Conservation (phyloP, 2,329 filamentous ascomycete genomes). For the Elsinoe perseae region DNA sequence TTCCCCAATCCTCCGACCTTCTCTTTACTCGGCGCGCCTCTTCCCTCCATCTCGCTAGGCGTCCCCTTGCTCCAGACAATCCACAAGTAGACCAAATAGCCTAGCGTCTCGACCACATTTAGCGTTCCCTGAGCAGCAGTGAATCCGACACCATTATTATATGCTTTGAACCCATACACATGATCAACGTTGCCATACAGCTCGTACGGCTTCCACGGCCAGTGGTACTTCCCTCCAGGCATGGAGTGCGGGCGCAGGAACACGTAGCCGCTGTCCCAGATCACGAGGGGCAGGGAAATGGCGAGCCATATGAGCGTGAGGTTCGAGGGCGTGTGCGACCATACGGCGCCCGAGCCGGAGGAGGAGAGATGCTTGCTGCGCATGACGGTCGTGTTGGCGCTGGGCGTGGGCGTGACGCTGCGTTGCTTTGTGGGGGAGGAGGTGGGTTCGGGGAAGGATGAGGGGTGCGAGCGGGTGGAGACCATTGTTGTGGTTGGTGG, state of each 20-base stretch:
- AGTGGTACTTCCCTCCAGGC: slow-evolving; percentile 65
- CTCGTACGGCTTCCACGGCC: slow-evolving; percentile 67
- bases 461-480: slow-evolving; percentile 48
- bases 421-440: slow-evolving; percentile 20
- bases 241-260: slow-evolving; percentile 73
- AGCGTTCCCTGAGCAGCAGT: slow-evolving; percentile 64
- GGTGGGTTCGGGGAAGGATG: slow-evolving; percentile 38
- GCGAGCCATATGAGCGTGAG: slow-evolving; percentile 62
- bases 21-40: slow-evolving; percentile 35
- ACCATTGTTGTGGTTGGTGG: slow-evolving; percentile 38
- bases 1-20: slow-evolving; percentile 40
- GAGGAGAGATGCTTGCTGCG: background rate
- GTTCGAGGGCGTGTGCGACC: slow-evolving; percentile 55
- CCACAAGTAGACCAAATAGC: slow-evolving; percentile 57
- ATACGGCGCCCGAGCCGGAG: slow-evolving; percentile 25
- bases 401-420: slow-evolving; percentile 10
- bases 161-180: slow-evolving; percentile 72
- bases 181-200: slow-evolving; percentile 75
- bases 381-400: slow-evolving; percentile 10
- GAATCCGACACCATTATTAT: slow-evolving; percentile 62
- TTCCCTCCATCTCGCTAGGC: slow-evolving; percentile 27
- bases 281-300: slow-evolving; percentile 66
- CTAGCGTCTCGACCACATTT: slow-evolving; percentile 59
- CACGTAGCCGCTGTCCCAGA: slow-evolving; percentile 76
- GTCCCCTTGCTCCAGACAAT: slow-evolving; percentile 41